Percentiles rank a stretch among this genome's conserved stretches.
These are phyloP conservation scores for Arabidopsis arenosa DNA, from an alignment of 345 rosid species.

Conservation along the genomic window DNA sequence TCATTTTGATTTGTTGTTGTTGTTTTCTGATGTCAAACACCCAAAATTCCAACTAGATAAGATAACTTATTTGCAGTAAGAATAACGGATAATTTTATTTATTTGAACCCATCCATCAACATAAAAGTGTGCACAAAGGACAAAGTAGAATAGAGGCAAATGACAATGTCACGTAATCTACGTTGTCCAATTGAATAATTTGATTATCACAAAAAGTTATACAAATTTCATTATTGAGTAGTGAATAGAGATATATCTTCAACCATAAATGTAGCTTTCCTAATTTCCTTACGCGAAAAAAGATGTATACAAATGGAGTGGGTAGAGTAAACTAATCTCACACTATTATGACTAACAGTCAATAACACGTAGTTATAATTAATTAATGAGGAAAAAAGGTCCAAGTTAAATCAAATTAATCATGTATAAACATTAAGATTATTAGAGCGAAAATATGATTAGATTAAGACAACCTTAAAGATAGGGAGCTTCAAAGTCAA, in stretches of 20 bases:
- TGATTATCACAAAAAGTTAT: background rate
- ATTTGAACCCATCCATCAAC: background rate
- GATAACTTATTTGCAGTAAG: conserved; percentile 7
- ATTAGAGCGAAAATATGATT: background rate
- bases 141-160: background rate
- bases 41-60: conserved; percentile 19
- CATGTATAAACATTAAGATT: background rate
- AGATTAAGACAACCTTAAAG: conserved; percentile 21
- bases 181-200: background rate
- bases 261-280: background rate
- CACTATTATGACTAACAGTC: background rate
- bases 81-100: conserved; percentile 5
- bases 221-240: background rate
- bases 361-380: background rate
- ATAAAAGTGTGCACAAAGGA: background rate
- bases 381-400: background rate
- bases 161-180: background rate
- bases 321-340: background rate
- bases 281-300: background rate
- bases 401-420: background rate
- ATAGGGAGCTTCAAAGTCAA: conserved; percentile 7
- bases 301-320: background rate
- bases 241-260: no score
- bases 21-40: conserved; percentile 18
- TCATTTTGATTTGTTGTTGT: conserved; percentile 14